Conservation (phyloP, 208 protist species). For the Histomonas meleagridis region DNA sequence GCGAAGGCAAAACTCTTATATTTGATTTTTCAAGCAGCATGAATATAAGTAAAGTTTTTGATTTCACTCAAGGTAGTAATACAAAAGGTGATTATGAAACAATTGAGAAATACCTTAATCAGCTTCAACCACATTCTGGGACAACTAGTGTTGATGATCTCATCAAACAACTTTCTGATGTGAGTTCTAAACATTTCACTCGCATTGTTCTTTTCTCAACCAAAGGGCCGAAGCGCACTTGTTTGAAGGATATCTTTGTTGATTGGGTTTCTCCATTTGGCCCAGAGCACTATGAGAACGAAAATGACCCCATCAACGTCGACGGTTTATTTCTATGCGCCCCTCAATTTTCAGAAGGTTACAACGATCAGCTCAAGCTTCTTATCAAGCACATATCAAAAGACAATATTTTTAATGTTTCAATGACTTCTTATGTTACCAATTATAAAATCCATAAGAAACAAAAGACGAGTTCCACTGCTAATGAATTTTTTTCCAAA, state of each 20-base stretch:
- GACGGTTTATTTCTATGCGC: not conserved
- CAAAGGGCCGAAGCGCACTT: not conserved
- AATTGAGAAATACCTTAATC: not conserved
- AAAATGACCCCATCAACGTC: not conserved
- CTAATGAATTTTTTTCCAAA: not conserved
- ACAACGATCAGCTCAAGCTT: not conserved
- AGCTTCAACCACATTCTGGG: not conserved
- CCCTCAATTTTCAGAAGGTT: not conserved
- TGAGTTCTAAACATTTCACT: not conserved
- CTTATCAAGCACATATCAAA: not conserved
- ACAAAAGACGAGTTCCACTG: not conserved
- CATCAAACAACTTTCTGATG: not conserved
- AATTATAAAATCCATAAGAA: not conserved
- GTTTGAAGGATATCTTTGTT: not conserved
- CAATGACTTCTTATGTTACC: not conserved
- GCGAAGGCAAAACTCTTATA: not conserved
- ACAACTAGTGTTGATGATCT: not conserved
- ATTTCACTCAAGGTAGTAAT: not conserved
- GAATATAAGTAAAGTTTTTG: not conserved
- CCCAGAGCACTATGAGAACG: too few relatives aligned
- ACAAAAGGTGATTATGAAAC: not conserved
- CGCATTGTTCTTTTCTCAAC: not conserved
- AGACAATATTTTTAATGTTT: not conserved
- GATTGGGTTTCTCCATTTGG: not conserved
- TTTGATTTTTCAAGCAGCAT: not conserved